Evolutionary conservation across 495 filamentous ascomycete genomes (phyloP).

Genomic region (Talaromyces stipitatus): DNA sequence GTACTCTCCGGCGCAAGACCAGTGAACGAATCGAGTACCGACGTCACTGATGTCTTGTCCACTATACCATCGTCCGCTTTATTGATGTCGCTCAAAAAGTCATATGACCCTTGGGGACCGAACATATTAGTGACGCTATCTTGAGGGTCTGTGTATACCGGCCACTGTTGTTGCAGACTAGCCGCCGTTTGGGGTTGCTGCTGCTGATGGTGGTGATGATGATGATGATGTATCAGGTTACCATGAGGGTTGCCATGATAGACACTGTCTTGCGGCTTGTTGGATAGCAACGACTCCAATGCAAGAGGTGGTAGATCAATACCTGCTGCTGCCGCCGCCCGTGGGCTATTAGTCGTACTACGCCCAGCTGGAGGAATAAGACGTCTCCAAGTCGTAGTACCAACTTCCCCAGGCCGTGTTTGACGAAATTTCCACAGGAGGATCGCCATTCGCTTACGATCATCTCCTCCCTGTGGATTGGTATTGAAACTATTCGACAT

Average conservation of each 20-base stretch:
- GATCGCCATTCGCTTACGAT: conserved; percentile 40
- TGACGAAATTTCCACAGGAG: conserved; percentile 48
- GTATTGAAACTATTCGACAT: conserved; percentile 21
- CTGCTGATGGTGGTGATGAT: conserved; percentile 10
- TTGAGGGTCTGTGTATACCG: conserved; percentile 28
- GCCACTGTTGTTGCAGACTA: conserved; percentile 28
- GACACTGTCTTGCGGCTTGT: conserved; percentile 23
- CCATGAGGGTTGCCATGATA: conserved; percentile 33
- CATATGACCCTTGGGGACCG: conserved; percentile 24
- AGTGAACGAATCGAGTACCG: conserved; percentile 34
- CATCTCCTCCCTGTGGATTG: conserved; percentile 15
- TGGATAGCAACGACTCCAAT: conserved; percentile 24
- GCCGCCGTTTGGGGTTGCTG: neutral
- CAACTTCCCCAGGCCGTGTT: conserved; percentile 33
- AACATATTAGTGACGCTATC: conserved; percentile 32
- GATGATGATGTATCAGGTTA: conserved; percentile 17
- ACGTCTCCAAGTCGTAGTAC: conserved; percentile 46
- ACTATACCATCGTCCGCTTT: conserved; percentile 27
- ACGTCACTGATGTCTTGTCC: conserved; percentile 34
- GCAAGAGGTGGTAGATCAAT: conserved; percentile 36
- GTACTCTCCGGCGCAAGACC: conserved; percentile 25
- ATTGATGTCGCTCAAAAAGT: conserved; percentile 31
- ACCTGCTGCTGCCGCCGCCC: conserved; percentile 15
- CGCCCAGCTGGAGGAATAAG: conserved; percentile 37
- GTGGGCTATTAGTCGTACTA: conserved; percentile 30